Percentiles rank a stretch among this genome's conserved stretches.
Evolutionary conservation across 2,329 filamentous ascomycete genomes (phyloP).

Genomic region (Periconia sp.): DNA sequence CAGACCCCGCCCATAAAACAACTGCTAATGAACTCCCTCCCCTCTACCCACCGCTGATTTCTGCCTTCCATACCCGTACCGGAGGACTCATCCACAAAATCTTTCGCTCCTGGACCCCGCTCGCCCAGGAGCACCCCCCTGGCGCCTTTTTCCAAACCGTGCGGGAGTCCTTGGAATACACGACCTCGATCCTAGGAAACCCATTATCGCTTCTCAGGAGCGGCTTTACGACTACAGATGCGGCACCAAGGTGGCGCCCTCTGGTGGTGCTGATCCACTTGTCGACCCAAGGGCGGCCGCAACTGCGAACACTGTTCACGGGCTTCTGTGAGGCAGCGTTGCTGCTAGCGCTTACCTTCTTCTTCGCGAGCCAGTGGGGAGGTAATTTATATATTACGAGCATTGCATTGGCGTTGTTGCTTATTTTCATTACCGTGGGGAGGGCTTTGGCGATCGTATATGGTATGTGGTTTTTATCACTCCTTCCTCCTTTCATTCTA

Average conservation of each 20-base stretch:
- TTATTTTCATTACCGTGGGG: no score
- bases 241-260: constrained; percentile 3
- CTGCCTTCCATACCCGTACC: not conserved
- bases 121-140: not conserved
- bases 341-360: constrained; percentile 7
- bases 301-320: constrained; percentile 3
- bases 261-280: constrained; percentile 8
- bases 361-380: no score
- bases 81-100: not conserved
- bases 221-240: constrained; percentile 3
- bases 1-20: not conserved
- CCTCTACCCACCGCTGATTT: not conserved
- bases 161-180: not conserved
- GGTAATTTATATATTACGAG: no score
- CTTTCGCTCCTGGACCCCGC: not conserved
- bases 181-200: constrained; percentile 2
- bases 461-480: no score
- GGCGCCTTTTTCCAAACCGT: not conserved
- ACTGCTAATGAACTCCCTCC: not conserved
- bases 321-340: constrained; percentile 5
- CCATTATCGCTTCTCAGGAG: not conserved
- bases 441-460: no score
- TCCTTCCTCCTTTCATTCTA: no score
- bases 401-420: no score
- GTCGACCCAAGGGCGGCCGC: not conserved